These are phyloP conservation scores for Colletotrichum echinochloae DNA, from an alignment of 2,329 filamentous ascomycete genomes.

Conservation along the genomic window DNA sequence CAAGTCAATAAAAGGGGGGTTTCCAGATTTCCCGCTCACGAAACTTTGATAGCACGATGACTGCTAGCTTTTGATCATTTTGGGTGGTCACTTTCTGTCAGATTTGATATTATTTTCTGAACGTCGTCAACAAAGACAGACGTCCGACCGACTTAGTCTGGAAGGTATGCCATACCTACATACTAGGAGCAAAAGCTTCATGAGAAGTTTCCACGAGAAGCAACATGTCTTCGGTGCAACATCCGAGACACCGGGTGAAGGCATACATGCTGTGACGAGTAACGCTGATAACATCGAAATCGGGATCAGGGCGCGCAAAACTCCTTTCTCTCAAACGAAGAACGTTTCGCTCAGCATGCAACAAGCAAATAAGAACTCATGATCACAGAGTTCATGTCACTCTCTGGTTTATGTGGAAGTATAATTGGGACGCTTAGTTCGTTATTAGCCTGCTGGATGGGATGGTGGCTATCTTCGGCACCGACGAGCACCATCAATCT, in stretches of 20 bases:
- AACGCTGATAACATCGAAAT: not conserved
- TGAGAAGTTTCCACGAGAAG: not conserved
- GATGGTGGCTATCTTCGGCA: not conserved
- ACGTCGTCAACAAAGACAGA: not conserved
- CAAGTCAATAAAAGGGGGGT: not conserved
- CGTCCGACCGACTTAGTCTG: not conserved
- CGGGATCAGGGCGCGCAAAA: not conserved
- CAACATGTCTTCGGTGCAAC: not conserved
- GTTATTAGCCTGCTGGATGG: not conserved
- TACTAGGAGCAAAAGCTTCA: not conserved
- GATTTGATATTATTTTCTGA: not conserved
- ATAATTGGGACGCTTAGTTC: not conserved
- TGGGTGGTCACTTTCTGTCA: too few relatives aligned
- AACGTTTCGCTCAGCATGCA: not conserved
- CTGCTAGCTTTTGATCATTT: too few relatives aligned
- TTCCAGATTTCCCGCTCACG: not conserved
- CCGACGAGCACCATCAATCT: conserved; percentile 15
- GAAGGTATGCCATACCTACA: not conserved
- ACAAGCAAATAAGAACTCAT: not conserved
- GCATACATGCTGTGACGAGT: not conserved
- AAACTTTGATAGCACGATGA: too few relatives aligned
- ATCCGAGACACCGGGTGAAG: not conserved
- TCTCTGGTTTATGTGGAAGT: not conserved
- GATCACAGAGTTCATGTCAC: too few relatives aligned
- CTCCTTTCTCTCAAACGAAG: not conserved